Evolutionary conservation across 768 basidiomycete species (phyloP).

Genomic region (Rhizopogon vinicolor): DNA sequence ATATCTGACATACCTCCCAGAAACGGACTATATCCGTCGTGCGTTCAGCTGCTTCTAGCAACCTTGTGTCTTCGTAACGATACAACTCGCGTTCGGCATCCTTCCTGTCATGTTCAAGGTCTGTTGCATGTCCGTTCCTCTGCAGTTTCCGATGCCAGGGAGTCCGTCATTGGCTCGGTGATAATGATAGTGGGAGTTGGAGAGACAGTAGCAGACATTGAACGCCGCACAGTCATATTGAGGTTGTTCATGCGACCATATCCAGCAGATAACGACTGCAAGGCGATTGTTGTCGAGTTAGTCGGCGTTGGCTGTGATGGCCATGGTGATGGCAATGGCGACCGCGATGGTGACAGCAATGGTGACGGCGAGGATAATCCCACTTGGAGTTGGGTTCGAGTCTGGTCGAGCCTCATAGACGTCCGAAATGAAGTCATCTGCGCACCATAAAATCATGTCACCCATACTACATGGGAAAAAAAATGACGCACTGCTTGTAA

Average conservation of each 20-base stretch:
- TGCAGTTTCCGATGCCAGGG: background rate
- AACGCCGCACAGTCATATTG: background rate
- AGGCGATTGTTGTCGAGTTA: background rate
- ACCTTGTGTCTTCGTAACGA: background rate
- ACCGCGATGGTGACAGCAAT: no score
- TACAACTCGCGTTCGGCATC: background rate
- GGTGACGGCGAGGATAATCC: no score
- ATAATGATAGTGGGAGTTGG: background rate
- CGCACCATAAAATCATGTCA: no score
- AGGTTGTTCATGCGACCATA: background rate
- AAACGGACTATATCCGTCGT: background rate
- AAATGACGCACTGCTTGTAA: no score
- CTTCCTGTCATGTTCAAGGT: background rate
- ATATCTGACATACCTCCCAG: background rate
- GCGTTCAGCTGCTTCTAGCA: background rate
- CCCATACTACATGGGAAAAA: no score
- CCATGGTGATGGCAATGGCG: no score
- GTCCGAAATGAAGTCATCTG: no score
- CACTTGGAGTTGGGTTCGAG: no score
- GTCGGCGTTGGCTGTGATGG: background rate
- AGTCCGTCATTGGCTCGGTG: background rate
- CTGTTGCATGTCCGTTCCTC: background rate
- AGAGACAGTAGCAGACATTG: background rate
- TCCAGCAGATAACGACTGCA: background rate
- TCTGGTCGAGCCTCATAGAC: no score